Evolutionary conservation across 768 basidiomycete genomes (phyloP).

Genomic region (Pleurotus djamor): DNA sequence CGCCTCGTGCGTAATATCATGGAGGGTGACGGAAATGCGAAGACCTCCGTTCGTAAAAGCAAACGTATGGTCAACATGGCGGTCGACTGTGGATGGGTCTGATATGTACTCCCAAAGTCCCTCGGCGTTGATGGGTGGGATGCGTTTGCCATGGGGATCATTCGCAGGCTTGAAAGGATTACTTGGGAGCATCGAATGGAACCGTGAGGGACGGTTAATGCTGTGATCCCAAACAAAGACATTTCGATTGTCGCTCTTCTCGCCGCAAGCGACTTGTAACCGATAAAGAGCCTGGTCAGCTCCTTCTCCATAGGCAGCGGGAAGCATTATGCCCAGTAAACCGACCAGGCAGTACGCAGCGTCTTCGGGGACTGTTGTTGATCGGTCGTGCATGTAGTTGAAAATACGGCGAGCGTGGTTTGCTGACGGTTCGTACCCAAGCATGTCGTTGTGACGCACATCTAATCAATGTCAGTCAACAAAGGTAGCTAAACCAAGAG

Average conservation of each 20-base stretch:
- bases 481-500: no score
- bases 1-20: no score
- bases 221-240: not conserved
- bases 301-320: not conserved
- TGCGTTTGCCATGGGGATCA: no score
- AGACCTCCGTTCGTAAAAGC: no score
- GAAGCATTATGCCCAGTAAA: not conserved
- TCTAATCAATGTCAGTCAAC: not conserved
- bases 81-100: no score
- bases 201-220: not conserved
- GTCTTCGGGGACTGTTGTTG: not conserved
- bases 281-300: not conserved
- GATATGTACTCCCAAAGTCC: no score
- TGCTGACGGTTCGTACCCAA: not conserved
- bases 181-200: not conserved
- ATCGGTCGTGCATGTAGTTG: not conserved
- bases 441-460: not conserved
- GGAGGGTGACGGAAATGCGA: no score
- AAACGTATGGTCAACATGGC: no score
- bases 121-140: no score
- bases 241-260: not conserved
- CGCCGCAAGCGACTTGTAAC: not conserved
- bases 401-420: not conserved
- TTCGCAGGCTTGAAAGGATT: not conserved
- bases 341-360: not conserved